phyloP scores from a whole-genome alignment of 345 rosid species.

The Pistacia vera region DNA sequence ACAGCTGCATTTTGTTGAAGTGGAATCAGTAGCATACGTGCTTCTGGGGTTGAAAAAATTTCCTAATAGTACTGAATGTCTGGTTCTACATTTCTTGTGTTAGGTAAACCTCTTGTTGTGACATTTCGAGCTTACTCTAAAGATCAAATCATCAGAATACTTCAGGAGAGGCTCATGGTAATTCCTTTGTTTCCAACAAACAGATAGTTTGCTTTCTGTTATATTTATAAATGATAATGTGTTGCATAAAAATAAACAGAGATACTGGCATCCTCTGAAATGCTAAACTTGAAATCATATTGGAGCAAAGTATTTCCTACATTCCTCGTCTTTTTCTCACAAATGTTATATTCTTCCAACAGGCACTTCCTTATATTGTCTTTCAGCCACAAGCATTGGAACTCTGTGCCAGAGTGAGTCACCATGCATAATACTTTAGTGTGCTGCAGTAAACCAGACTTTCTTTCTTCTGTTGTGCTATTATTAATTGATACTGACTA shows the following conservation, averaged over 20 bases:
- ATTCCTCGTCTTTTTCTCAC: background rate
- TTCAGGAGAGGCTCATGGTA: slow-evolving; percentile 87
- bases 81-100: slow-evolving; percentile 11
- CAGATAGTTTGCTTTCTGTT: background rate
- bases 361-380: slow-evolving; percentile 61
- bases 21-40: background rate
- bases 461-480: background rate
- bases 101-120: slow-evolving; percentile 84
- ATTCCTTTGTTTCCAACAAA: slow-evolving; percentile 12
- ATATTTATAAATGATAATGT: background rate
- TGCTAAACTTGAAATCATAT: too few relatives aligned
- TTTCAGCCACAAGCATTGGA: slow-evolving; percentile 88
- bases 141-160: slow-evolving; percentile 73
- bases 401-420: slow-evolving; percentile 92
- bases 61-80: slow-evolving; percentile 5
- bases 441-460: slow-evolving; percentile 6
- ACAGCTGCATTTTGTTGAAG: background rate
- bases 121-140: slow-evolving; percentile 80
- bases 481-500: slow-evolving; percentile 13
- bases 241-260: background rate
- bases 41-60: background rate
- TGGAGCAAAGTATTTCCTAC: too few relatives aligned
- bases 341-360: slow-evolving; percentile 26
- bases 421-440: background rate
- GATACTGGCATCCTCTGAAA: background rate